phyloP scores from a whole-genome alignment of 768 basidiomycete species.

The Boletus rufocinnamomeus region DNA sequence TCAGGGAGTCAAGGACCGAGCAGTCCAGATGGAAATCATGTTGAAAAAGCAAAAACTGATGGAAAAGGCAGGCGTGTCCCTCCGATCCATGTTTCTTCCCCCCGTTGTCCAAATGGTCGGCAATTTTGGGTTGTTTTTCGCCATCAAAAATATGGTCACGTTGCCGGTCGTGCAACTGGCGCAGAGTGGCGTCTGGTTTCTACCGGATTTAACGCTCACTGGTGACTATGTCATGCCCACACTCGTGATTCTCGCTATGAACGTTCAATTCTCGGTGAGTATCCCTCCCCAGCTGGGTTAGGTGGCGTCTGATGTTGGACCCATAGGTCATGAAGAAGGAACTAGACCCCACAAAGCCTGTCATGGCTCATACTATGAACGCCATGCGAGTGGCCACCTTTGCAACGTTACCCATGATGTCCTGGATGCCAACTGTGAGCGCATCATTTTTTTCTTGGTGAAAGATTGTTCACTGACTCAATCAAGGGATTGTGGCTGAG shows the following conservation, averaged over 20 bases:
- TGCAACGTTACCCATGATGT: constrained; percentile 52
- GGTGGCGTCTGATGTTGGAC: constrained; percentile 5
- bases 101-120: constrained; percentile 74
- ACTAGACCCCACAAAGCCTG: constrained; percentile 52
- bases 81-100: constrained; percentile 52
- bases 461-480: neutral
- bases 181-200: constrained; percentile 69
- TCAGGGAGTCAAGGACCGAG: constrained; percentile 36
- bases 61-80: constrained; percentile 63
- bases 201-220: constrained; percentile 82
- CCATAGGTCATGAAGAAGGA: constrained; percentile 50
- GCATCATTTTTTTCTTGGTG: neutral
- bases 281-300: neutral
- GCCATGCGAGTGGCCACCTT: constrained; percentile 60
- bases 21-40: constrained; percentile 44
- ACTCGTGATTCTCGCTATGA: constrained; percentile 56
- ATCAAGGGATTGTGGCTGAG: constrained; percentile 59
- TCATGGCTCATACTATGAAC: constrained; percentile 69
- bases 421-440: constrained; percentile 67
- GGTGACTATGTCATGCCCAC: constrained; percentile 76
- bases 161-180: constrained; percentile 74
- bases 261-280: constrained; percentile 69
- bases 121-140: constrained; percentile 83
- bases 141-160: constrained; percentile 68
- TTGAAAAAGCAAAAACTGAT: constrained; percentile 56